These are phyloP conservation scores for Lolium perenne DNA, from an alignment of 176 grass and related monocot species.

Conservation along the genomic window DNA sequence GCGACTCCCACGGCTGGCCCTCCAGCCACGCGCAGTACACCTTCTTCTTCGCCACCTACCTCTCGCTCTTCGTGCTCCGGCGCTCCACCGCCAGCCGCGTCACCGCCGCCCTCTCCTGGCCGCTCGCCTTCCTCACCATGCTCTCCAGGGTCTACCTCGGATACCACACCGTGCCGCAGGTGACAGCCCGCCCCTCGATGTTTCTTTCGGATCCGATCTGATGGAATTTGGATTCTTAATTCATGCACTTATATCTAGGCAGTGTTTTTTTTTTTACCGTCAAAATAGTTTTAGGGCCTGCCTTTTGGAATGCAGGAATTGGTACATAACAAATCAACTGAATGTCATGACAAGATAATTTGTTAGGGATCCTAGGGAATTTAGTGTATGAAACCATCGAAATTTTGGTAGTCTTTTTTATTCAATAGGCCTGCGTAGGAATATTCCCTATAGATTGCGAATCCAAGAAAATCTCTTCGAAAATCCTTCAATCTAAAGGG, in stretches of 20 bases:
- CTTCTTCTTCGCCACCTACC: constrained; percentile 96
- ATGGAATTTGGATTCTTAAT: not conserved
- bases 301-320: not conserved
- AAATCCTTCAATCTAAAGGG: not conserved
- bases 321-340: not conserved
- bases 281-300: not conserved
- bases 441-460: not conserved
- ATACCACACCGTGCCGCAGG: constrained; percentile 90
- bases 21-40: constrained; percentile 95
- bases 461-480: not conserved
- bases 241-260: not conserved
- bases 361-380: too few species aligned
- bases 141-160: constrained; percentile 95
- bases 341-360: not conserved
- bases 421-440: not conserved
- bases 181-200: constrained; percentile 36
- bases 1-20: constrained; percentile 94
- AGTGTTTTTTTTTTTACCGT: not conserved
- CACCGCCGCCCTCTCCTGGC: constrained; percentile 68
- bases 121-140: constrained; percentile 87
- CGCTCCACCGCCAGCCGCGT: constrained; percentile 26
- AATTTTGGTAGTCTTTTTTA: not conserved
- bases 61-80: constrained; percentile 67
- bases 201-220: constrained; percentile 51
- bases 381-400: not conserved